phyloP scores from a whole-genome alignment of 2,329 filamentous ascomycete species.

The Fusarium tupiense region DNA sequence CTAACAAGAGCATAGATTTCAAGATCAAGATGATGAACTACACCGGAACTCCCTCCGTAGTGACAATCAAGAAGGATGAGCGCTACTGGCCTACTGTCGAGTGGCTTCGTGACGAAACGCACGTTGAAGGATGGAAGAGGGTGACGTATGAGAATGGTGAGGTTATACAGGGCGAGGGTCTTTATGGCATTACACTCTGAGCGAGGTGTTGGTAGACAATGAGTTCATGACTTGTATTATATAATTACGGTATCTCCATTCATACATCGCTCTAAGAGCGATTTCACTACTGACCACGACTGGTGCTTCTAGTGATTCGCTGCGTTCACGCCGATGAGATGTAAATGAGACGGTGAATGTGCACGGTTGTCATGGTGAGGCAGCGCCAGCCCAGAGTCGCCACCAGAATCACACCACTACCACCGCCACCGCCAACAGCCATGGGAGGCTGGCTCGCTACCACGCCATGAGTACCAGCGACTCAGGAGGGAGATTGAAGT shows the following conservation, averaged over 20 bases:
- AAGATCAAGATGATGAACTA: constrained; percentile 98
- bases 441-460: too few species aligned
- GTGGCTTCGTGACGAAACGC: constrained; percentile 69
- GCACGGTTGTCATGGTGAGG: background rate
- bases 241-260: background rate
- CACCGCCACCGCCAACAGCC: too few species aligned
- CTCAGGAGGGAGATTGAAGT: too few species aligned
- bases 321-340: rapidly evolving
- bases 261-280: background rate
- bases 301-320: too few species aligned
- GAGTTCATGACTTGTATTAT: background rate
- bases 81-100: constrained; percentile 85
- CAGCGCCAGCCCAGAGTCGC: too few species aligned
- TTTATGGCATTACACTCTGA: constrained; percentile 54
- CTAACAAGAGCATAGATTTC: constrained; percentile 71
- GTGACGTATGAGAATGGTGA: constrained; percentile 69
- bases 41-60: constrained; percentile 96
- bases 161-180: constrained; percentile 63
- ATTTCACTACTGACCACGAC: background rate
- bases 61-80: constrained; percentile 99
- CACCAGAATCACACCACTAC: too few species aligned
- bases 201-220: background rate
- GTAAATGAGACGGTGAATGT: too few species aligned
- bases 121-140: constrained; percentile 69
- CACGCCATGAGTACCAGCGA: too few species aligned